phyloP scores from a whole-genome alignment of 208 protist genomes.

The Naegleria fowleri region DNA sequence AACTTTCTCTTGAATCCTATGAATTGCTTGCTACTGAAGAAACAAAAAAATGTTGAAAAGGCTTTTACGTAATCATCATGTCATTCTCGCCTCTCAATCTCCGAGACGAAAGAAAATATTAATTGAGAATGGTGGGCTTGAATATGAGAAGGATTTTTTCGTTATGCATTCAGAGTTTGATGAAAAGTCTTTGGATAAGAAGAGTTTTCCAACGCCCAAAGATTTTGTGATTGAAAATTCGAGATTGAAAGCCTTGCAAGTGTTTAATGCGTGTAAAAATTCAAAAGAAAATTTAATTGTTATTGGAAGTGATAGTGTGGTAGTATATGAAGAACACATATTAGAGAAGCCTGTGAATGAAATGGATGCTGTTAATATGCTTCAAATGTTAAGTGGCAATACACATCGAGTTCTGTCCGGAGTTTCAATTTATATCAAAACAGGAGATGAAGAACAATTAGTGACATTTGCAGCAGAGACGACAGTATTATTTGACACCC shows the following conservation, averaged over 20 bases:
- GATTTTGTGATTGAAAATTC: constrained; percentile 17
- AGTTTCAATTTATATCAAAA: constrained; percentile 13
- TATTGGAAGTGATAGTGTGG: constrained; percentile 22
- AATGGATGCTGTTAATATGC: constrained; percentile 5
- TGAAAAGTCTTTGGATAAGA: constrained; percentile 11
- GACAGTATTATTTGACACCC: constrained; percentile 29
- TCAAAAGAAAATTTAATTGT: not conserved
- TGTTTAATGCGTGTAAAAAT: not conserved
- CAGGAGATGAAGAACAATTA: not conserved
- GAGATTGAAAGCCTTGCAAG: not conserved
- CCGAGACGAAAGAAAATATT: not conserved
- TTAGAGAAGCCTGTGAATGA: constrained; percentile 28
- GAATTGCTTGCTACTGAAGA: no score
- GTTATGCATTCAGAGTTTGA: not conserved
- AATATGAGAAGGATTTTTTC: not conserved
- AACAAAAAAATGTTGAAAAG: not conserved
- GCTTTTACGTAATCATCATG: not conserved
- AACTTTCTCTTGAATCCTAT: no score
- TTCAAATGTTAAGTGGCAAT: constrained; percentile 25
- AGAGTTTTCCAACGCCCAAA: not conserved
- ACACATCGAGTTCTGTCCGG: constrained; percentile 28
- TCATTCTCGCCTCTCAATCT: not conserved
- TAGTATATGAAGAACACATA: not conserved
- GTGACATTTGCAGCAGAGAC: not conserved
- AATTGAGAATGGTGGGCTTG: not conserved